phyloP scores from a whole-genome alignment of 371 early-diverging fungal species.

The Mortierella sp. region DNA sequence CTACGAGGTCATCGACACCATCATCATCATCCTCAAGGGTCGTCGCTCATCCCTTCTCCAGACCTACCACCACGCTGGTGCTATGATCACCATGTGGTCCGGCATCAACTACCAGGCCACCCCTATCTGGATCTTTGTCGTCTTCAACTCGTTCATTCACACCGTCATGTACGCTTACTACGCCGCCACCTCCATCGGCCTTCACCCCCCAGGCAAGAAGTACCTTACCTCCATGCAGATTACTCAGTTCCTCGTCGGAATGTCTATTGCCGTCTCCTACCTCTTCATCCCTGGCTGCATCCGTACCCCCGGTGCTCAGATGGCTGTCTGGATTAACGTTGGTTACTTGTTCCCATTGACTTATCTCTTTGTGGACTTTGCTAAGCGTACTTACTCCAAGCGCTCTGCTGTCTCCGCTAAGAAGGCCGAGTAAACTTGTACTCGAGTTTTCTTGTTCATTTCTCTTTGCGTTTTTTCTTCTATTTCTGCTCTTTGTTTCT shows the following conservation, averaged over 20 bases:
- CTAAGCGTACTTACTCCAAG: constrained; percentile 75
- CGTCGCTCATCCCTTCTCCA: constrained; percentile 86
- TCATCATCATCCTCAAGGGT: constrained; percentile 87
- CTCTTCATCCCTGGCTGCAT: constrained; percentile 79
- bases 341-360: constrained; percentile 86
- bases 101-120: constrained; percentile 82
- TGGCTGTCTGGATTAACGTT: constrained; percentile 80
- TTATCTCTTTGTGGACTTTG: constrained; percentile 85
- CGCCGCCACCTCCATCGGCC: constrained; percentile 80
- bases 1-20: constrained; percentile 90
- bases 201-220: constrained; percentile 87
- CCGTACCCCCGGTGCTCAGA: constrained; percentile 69
- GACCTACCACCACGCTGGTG: constrained; percentile 92
- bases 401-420: constrained; percentile 53
- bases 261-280: constrained; percentile 77
- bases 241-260: constrained; percentile 89
- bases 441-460: not conserved
- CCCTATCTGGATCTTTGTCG: constrained; percentile 89
- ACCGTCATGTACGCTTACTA: constrained; percentile 95
- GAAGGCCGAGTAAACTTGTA: constrained; percentile 65
- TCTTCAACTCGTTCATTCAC: constrained; percentile 93
- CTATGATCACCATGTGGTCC: constrained; percentile 86
- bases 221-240: constrained; percentile 91
- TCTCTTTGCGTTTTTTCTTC: not conserved
- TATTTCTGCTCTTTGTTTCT: not conserved